Evolutionary conservation across 2,329 filamentous ascomycete genomes (phyloP).

Genomic region (Penicillium sp.): DNA sequence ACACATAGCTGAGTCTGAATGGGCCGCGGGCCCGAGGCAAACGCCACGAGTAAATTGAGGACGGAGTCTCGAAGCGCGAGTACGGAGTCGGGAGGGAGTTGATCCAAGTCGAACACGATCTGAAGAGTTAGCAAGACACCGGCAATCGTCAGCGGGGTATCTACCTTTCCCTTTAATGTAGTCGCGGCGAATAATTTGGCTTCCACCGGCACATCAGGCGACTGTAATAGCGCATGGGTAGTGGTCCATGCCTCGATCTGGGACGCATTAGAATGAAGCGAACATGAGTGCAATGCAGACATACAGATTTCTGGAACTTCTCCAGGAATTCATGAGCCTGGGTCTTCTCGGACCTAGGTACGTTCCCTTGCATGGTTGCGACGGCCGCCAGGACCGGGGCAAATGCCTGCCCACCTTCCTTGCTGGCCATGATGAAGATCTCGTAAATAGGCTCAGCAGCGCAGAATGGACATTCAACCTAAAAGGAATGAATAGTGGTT

Average conservation of each 20-base stretch:
- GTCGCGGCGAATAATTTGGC: constrained; percentile 94
- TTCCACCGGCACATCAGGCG: constrained; percentile 68
- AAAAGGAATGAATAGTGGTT: constrained; percentile 20
- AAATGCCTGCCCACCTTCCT: constrained; percentile 67
- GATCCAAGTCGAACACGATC: constrained; percentile 95
- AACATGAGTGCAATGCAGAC: constrained; percentile 26
- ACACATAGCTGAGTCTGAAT: constrained; percentile 91
- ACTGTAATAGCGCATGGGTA: constrained; percentile 80
- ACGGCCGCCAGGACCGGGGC: constrained; percentile 82
- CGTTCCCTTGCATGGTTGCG: constrained; percentile 81
- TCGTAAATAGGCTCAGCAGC: constrained; percentile 11
- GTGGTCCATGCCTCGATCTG: constrained; percentile 88
- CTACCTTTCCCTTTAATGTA: constrained; percentile 95
- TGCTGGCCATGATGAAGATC: constrained; percentile 58
- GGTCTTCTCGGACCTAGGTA: constrained; percentile 75
- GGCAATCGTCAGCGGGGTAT: constrained; percentile 18
- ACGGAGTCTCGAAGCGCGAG: constrained; percentile 77
- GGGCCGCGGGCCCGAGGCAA: constrained; percentile 72
- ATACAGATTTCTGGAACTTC: constrained; percentile 95
- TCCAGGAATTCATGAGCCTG: constrained; percentile 88
- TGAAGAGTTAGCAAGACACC: constrained; percentile 42
- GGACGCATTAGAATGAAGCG: neutral
- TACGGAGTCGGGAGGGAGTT: constrained; percentile 72
- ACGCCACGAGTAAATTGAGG: constrained; percentile 73
- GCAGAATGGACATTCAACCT: constrained; percentile 3